phyloP scores from a whole-genome alignment of 1,139 yeast species.

The Suhomyces bokatorum region DNA sequence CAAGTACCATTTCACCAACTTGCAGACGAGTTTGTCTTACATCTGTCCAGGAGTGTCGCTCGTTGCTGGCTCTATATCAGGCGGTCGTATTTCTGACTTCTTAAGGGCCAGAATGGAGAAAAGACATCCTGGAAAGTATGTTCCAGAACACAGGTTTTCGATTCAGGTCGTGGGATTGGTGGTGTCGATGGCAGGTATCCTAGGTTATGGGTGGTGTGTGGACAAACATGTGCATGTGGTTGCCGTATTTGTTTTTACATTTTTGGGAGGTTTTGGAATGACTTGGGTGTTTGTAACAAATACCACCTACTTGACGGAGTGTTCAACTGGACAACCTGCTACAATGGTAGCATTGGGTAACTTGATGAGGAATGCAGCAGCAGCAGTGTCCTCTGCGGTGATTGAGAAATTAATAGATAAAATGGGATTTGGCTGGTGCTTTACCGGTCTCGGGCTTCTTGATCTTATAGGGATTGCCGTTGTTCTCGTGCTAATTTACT shows the following conservation, averaged over 20 bases:
- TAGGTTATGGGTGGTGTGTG: slow-evolving; percentile 59
- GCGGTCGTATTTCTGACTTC: slow-evolving; percentile 53
- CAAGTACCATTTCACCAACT: slow-evolving; percentile 36
- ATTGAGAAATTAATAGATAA: slow-evolving; percentile 38
- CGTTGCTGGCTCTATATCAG: slow-evolving; percentile 49
- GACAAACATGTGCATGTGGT: slow-evolving; percentile 45
- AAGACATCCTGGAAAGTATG: slow-evolving; percentile 27
- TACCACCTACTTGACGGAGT: slow-evolving; percentile 57
- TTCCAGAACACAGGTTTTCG: slow-evolving; percentile 50
- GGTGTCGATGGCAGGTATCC: slow-evolving; percentile 45
- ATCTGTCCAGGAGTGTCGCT: slow-evolving; percentile 56
- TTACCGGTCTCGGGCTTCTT: slow-evolving; percentile 52
- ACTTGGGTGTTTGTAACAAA: slow-evolving; percentile 61
- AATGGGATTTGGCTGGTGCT: slow-evolving; percentile 63
- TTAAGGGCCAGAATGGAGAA: slow-evolving; percentile 29
- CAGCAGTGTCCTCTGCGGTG: slow-evolving; percentile 55
- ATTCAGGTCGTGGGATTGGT: slow-evolving; percentile 49
- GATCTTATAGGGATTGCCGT: slow-evolving; percentile 35
- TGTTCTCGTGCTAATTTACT: slow-evolving; percentile 25
- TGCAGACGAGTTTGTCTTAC: slow-evolving; percentile 48
- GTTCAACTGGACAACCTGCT: slow-evolving; percentile 53
- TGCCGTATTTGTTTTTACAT: slow-evolving; percentile 44
- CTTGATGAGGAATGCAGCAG: slow-evolving; percentile 54
- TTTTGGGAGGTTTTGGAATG: slow-evolving; percentile 55
- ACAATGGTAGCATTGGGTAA: slow-evolving; percentile 59